A percentile compares a stretch with the other conserved stretches of the same genome.
These are phyloP conservation scores for Gelatoporia subvermispora DNA, from an alignment of 768 basidiomycete genomes.

Conservation along the genomic window DNA sequence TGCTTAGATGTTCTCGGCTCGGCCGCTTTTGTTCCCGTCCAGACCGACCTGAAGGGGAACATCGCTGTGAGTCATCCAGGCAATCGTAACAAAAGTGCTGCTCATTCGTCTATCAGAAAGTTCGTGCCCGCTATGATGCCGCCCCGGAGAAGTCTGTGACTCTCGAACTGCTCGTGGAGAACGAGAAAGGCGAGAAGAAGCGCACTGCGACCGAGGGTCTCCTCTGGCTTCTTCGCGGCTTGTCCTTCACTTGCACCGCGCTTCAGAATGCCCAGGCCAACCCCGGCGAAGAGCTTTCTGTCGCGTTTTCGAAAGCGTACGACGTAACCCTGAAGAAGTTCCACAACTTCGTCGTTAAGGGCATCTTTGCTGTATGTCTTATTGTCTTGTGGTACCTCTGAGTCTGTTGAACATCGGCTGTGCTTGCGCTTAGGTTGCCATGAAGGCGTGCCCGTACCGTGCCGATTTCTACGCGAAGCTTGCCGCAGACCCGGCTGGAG, in stretches of 20 bases:
- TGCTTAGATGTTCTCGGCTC: slow-evolving; percentile 77
- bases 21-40: slow-evolving; percentile 77
- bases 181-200: slow-evolving; percentile 87
- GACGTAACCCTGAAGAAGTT: slow-evolving; percentile 75
- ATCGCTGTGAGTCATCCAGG: slow-evolving; percentile 57
- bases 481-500: slow-evolving; percentile 33
- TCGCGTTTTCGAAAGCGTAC: slow-evolving; percentile 79
- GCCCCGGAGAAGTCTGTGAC: slow-evolving; percentile 63
- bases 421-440: slow-evolving; percentile 40
- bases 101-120: slow-evolving; percentile 60
- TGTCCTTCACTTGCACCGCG: slow-evolving; percentile 83
- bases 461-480: slow-evolving; percentile 54
- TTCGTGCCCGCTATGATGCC: slow-evolving; percentile 72
- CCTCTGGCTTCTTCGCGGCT: slow-evolving; percentile 89
- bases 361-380: slow-evolving; percentile 47
- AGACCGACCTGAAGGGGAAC: slow-evolving; percentile 86
- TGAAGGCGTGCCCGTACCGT: slow-evolving; percentile 64
- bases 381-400: neutral
- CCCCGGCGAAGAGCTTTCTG: slow-evolving; percentile 54
- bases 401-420: neutral
- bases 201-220: slow-evolving; percentile 85
- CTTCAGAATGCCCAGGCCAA: slow-evolving; percentile 70
- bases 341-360: slow-evolving; percentile 71
- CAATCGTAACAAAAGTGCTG: neutral
- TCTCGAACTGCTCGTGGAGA: slow-evolving; percentile 76